phyloP scores from a whole-genome alignment of 2,329 filamentous ascomycete species.

The Ophiosphaerella narmari region DNA sequence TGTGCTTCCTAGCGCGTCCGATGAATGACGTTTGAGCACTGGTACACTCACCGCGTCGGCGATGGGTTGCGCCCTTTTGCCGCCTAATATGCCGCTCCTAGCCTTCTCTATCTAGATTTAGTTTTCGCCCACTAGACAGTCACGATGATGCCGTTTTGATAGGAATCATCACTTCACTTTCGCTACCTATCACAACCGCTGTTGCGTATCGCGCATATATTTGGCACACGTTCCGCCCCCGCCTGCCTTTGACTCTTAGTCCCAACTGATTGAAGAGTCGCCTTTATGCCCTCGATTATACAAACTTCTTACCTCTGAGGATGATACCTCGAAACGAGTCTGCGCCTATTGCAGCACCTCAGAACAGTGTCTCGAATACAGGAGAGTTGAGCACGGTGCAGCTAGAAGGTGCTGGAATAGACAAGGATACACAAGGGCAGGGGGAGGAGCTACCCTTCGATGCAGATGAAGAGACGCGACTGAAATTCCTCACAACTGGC shows the following conservation, averaged over 20 bases:
- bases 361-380: constrained; percentile 7
- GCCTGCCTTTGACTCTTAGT: neutral
- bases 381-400: constrained; percentile 11
- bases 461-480: constrained; percentile 48
- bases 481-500: constrained; percentile 45
- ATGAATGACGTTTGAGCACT: constrained; percentile 4
- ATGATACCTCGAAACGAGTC: constrained; percentile 17
- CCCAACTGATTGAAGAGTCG: neutral
- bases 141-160: neutral
- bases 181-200: constrained; percentile 6
- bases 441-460: constrained; percentile 34
- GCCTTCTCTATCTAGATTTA: neutral
- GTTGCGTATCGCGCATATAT: constrained; percentile 19
- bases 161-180: neutral
- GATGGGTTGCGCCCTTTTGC: neutral
- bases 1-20: constrained; percentile 1
- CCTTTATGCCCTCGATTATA: neutral
- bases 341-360: constrained; percentile 14
- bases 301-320: neutral
- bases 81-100: constrained; percentile 2
- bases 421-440: constrained; percentile 12
- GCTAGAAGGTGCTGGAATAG: constrained; percentile 5
- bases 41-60: neutral
- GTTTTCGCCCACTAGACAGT: neutral
- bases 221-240: neutral